Base-by-base conservation (phyloP, 75 land plant genomes). In the Pinus tabuliformis region DNA sequence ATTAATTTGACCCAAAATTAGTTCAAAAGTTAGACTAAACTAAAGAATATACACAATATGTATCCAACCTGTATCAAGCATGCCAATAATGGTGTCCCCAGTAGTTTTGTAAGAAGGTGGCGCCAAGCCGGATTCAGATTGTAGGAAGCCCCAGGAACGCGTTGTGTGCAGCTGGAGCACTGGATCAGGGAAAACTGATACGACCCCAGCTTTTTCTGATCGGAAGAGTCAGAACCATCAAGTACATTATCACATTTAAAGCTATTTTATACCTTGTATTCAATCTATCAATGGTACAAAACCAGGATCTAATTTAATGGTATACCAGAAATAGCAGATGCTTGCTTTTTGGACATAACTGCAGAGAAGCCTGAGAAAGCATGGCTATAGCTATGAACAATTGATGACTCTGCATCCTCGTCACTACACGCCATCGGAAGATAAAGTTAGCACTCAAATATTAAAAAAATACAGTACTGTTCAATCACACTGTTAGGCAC, bases 81-180 rank as follows among this genome's bases (percentile, higher is more conserved):
- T 66, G 73, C 95, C 95, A 58, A 92, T 86, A 11, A 92, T 86
- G 66, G 86, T 79, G 73, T 90, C 90, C 2, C 60, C 49, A 74
- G 26, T 22, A 3, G 73, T 49, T 11, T 76, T 37, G 24, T 81
- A 64, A 56, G 39, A 16, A 22, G 78, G 56, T 8, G 13, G 52
- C 11, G 76, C 68, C 1, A 82, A 58, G 15, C 52, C 72, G 5
- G 80, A 73, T 62, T 83, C 82, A 17, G 78, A 52, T 28, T 86
- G 81, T 26, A 93, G 76, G 80, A 91, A 95, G 42, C 91, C 90
- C 98, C 98, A 95, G n/a, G 98, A 93, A 36, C 82, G 89, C 4
- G 98, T 95, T 7, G 98, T 95, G 74, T 93, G 92, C 54, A 90
- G 85, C 39, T 87, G 52, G 8, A 79, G 76, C 7, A 86, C 28